Conservation (phyloP, 164 flowering plant species). For the Umbilicus rupestris region DNA sequence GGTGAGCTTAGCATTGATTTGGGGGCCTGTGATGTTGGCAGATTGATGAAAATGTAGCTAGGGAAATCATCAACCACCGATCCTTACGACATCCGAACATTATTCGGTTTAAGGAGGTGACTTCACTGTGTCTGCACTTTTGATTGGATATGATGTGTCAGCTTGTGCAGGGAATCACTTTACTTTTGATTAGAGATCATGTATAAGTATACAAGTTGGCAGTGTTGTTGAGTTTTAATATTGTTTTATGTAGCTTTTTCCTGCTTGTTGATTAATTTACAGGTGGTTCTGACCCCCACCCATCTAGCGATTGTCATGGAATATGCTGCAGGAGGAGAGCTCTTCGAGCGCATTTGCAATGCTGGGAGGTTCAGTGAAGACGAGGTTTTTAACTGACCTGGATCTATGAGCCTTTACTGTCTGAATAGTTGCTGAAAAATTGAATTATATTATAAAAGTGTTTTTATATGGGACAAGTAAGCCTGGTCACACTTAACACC, state of each 20-base stretch:
- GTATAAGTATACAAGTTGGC: not conserved
- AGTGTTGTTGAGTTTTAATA: not conserved
- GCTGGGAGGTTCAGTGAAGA: constrained; percentile 84
- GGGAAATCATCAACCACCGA: constrained; percentile 6
- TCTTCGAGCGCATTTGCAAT: constrained; percentile 69
- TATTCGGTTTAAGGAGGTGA: not conserved
- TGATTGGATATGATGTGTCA: not conserved
- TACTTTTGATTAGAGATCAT: not conserved
- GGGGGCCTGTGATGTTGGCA: not conserved
- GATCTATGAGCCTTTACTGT: not conserved
- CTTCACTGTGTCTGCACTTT: not conserved
- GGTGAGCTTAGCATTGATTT: no score
- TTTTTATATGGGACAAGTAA: not conserved
- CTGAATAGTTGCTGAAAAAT: not conserved
- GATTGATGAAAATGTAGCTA: constrained; percentile 4
- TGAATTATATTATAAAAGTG: not conserved
- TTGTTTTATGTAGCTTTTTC: not conserved
- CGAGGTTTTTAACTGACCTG: constrained; percentile 28
- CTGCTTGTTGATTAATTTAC: not conserved
- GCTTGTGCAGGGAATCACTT: not conserved
- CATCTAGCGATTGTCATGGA: constrained; percentile 92
- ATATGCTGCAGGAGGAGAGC: constrained; percentile 90
- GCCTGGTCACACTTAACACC: not conserved
- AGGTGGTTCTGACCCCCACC: constrained; percentile 82
- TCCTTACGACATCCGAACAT: not conserved